Evolutionary conservation across 2,329 filamentous ascomycete species (phyloP), one percentile per base, ranked within the genome.

Genomic region (Trichoderma citrinoviride): DNA sequence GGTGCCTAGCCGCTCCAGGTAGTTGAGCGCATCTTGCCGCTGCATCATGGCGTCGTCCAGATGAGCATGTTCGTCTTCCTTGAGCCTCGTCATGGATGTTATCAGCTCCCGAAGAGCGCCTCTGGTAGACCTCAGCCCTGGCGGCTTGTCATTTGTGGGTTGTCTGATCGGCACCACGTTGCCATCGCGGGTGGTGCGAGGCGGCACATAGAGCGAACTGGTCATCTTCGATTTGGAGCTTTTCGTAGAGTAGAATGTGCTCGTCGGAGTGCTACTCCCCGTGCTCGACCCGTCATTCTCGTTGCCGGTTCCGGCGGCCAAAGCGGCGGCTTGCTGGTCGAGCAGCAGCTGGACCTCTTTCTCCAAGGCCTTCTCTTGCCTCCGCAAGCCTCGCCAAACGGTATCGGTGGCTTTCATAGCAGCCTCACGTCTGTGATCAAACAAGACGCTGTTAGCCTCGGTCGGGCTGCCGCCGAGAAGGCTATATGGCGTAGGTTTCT

Each of bases 1-100:
- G 1, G 80, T 79, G 1, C 80, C 74, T 55, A 88, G 78, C 69
- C 75, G 79, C 7, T 84, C 81, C 5, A 91, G 80, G 69, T 84
- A 85, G 1, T 81, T 77, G 0, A 92, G 77, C 0, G 86, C 86
- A 3, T 80, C 77, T 65, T 85, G 83, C 15, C 89, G 81, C 62
- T 84, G 79, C 3, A 79, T 77, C 41, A 90, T 74, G 2, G 88
- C 85, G 1, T 80, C 77, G 3, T 83, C 81, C 1, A 92, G 77
- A 25, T 87, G 79, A 0, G 81, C 79, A n/a, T 87, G 80, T 76
- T 93, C 89, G 65, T 92, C 89, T 3, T 80, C 79, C 72, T 92
- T 92, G 27, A 93, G 77, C 8, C 83, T 82, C 0, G 85, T 85
- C 5, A 93, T 77, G 61, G 87, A 85, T 3, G 82, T 78, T 74